Conservation (phyloP, 148 eudicot species). For the Pouteria glomerata region DNA sequence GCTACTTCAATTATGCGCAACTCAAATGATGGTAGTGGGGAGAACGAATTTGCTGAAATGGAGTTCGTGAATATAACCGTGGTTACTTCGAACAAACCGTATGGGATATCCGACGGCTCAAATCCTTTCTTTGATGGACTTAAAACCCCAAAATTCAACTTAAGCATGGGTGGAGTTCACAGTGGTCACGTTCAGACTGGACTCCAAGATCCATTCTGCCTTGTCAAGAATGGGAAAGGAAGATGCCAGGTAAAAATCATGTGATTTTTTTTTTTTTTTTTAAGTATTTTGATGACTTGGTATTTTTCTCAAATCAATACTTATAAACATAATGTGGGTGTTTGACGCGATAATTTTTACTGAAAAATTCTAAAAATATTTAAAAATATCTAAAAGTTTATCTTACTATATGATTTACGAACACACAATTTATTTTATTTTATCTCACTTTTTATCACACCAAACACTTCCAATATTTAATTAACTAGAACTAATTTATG, state of each 20-base stretch:
- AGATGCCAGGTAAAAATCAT: constrained; percentile 70
- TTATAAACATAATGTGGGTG: no score
- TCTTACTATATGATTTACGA: no score
- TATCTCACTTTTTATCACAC: no score
- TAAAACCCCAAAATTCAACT: constrained; percentile 36
- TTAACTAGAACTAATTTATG: no score
- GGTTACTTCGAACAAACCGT: constrained; percentile 63
- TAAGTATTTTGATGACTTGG: no score
- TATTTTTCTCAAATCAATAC: no score
- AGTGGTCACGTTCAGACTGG: constrained; percentile 70
- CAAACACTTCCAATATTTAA: no score
- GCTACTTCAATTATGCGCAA: constrained; percentile 59
- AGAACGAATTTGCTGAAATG: constrained; percentile 65
- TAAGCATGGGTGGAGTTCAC: constrained; percentile 46
- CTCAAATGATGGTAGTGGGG: constrained; percentile 24
- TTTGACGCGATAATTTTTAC: no score
- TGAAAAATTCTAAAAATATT: no score
- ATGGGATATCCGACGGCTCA: constrained; percentile 60
- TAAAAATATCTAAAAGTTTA: no score
- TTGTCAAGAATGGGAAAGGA: constrained; percentile 38
- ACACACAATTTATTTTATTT: no score
- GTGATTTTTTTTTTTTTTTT: no score
- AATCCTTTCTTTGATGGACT: constrained; percentile 58
- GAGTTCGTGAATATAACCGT: constrained; percentile 66
- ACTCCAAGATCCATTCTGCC: constrained; percentile 60